Evolutionary conservation across 1,284 basidiomycete genomes (phyloP).

Genomic region (Puccinia novopanici): DNA sequence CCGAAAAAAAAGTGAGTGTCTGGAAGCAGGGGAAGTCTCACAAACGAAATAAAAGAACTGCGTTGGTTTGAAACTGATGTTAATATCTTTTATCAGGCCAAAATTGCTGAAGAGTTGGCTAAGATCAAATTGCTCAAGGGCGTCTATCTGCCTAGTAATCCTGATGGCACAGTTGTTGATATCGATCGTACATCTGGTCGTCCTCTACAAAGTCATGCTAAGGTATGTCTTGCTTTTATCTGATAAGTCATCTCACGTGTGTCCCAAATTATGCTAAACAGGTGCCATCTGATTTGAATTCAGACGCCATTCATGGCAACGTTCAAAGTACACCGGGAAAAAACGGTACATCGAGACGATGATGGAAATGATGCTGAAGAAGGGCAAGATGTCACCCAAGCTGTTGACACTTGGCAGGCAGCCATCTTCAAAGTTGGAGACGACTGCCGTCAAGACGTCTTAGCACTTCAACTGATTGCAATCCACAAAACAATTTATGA

Average conservation of each 20-base stretch:
- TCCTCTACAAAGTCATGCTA: conserved; percentile 94
- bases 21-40: not conserved
- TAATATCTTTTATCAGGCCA: conserved; percentile 67
- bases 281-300: not conserved
- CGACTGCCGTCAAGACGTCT: conserved; percentile 95
- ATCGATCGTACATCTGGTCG: conserved; percentile 95
- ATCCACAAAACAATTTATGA: conserved; percentile 99
- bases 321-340: conserved; percentile 91
- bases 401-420: conserved; percentile 92
- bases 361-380: conserved; percentile 66
- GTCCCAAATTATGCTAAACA: not conserved
- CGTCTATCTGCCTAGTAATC: conserved; percentile 95
- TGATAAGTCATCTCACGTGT: not conserved
- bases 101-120: conserved; percentile 99
- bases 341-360: conserved; percentile 67
- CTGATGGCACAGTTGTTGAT: conserved; percentile 92
- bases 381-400: conserved; percentile 66
- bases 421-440: conserved; percentile 99
- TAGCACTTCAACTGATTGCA: conserved; percentile 94
- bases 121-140: conserved; percentile 89
- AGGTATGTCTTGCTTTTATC: conserved; percentile 63
- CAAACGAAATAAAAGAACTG: not conserved
- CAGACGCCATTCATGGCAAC: conserved; percentile 99
- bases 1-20: conserved; percentile 83
- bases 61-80: not conserved